Evolutionary conservation across 2,329 filamentous ascomycete genomes (phyloP).

Genomic region (Didymella keratinophila): DNA sequence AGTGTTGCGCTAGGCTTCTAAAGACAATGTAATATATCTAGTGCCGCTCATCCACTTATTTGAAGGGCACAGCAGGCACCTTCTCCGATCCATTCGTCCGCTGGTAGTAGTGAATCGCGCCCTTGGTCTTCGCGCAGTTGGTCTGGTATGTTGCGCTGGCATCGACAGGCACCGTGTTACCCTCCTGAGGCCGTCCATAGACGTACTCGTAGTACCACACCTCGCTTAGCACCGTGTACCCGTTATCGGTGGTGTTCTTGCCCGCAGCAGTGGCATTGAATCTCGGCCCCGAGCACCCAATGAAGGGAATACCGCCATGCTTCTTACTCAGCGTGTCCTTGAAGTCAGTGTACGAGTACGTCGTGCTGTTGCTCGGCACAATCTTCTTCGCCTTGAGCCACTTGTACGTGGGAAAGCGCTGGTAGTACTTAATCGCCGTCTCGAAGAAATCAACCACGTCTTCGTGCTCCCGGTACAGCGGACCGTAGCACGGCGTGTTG

Average conservation of each 20-base stretch:
- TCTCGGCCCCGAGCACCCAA: slow-evolving; percentile 67
- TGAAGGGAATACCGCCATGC: slow-evolving; percentile 65
- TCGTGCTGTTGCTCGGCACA: slow-evolving; percentile 65
- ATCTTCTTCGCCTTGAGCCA: slow-evolving; percentile 67
- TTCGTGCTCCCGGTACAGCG: slow-evolving; percentile 62
- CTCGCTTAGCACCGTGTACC: slow-evolving; percentile 66
- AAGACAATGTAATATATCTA: no score
- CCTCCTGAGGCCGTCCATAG: slow-evolving; percentile 64
- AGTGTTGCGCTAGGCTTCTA: no score
- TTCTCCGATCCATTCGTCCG: slow-evolving; percentile 54
- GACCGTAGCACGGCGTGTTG: slow-evolving; percentile 70
- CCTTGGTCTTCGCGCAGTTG: slow-evolving; percentile 63
- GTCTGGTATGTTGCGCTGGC: slow-evolving; percentile 58
- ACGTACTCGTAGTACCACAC: slow-evolving; percentile 72
- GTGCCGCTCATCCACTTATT: neutral
- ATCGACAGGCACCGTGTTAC: slow-evolving; percentile 57
- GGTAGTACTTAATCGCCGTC: slow-evolving; percentile 66
- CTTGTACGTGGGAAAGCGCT: slow-evolving; percentile 64
- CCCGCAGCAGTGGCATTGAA: slow-evolving; percentile 69
- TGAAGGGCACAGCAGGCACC: slow-evolving; percentile 36
- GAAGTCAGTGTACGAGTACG: slow-evolving; percentile 63
- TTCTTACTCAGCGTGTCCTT: slow-evolving; percentile 59
- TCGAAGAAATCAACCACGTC: slow-evolving; percentile 71
- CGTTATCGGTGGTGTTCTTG: slow-evolving; percentile 62
- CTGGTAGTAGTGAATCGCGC: slow-evolving; percentile 65